Percentiles rank a stretch among this genome's conserved stretches.
phyloP scores from a whole-genome alignment of 179 eudicot genomes.

The Corrigiola litoralis region DNA sequence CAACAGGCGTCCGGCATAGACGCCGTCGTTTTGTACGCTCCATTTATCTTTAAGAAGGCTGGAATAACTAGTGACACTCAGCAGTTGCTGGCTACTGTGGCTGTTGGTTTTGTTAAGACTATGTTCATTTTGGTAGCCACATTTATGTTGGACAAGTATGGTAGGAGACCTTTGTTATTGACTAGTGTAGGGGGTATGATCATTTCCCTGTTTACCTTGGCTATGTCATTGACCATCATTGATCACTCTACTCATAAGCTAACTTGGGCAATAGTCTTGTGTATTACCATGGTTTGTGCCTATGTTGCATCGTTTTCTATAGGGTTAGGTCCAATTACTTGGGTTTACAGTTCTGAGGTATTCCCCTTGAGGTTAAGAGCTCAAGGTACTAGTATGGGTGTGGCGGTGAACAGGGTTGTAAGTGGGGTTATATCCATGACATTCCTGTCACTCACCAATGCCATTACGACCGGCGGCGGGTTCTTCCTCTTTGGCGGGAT shows the following conservation, averaged over 20 bases:
- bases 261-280: constrained; percentile 33
- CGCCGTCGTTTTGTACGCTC: constrained; percentile 49
- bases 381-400: constrained; percentile 62
- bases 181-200: constrained; percentile 47
- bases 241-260: constrained; percentile 23
- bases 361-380: constrained; percentile 71
- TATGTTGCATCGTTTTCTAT: constrained; percentile 41
- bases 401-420: constrained; percentile 51
- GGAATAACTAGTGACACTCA: constrained; percentile 31
- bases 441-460: constrained; percentile 45
- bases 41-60: constrained; percentile 36
- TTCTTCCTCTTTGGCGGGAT: constrained; percentile 53
- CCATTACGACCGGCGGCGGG: constrained; percentile 64
- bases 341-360: constrained; percentile 71
- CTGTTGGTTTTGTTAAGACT: constrained; percentile 45
- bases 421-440: constrained; percentile 65
- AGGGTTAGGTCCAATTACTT: constrained; percentile 51
- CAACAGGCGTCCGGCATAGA: constrained; percentile 53
- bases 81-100: constrained; percentile 36
- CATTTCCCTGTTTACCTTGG: constrained; percentile 24
- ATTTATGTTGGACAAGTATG: constrained; percentile 32
- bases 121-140: constrained; percentile 42
- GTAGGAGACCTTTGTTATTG: constrained; percentile 35
- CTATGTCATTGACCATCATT: constrained; percentile 27
- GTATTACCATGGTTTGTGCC: constrained; percentile 32